phyloP scores from a whole-genome alignment of 1,284 basidiomycete genomes.

The Wallemia hederae region DNA sequence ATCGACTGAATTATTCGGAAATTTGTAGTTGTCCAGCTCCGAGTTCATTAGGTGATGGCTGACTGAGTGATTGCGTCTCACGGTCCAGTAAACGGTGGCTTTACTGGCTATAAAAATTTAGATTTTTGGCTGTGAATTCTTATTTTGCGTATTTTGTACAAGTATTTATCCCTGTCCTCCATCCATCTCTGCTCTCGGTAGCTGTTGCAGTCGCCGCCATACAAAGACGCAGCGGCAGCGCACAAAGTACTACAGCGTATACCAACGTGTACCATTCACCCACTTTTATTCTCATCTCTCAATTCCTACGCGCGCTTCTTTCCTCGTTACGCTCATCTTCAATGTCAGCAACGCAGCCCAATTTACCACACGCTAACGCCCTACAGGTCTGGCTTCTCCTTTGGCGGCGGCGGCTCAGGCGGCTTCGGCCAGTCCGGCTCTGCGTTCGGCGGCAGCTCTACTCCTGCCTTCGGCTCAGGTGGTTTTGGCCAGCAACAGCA shows the following conservation, averaged over 20 bases:
- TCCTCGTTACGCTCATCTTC: not conserved
- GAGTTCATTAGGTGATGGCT: not conserved
- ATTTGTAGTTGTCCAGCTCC: not conserved
- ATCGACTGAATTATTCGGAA: not conserved
- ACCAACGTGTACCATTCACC: too few species aligned
- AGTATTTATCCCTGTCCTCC: too few species aligned
- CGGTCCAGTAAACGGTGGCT: too few species aligned
- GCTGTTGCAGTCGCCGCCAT: too few species aligned
- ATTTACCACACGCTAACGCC: not conserved
- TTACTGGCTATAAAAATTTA: too few species aligned
- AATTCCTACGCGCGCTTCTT: not conserved
- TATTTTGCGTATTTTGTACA: too few species aligned
- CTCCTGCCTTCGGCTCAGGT: not conserved
- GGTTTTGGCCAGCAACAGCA: not conserved
- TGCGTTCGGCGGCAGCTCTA: not conserved
- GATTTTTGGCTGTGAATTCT: too few species aligned
- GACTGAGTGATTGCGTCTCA: too few species aligned
- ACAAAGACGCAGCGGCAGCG: too few species aligned
- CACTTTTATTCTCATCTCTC: not conserved
- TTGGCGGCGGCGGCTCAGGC: not conserved
- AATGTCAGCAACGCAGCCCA: not conserved
- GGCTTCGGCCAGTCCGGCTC: not conserved
- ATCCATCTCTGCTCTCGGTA: too few species aligned
- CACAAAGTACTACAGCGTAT: too few species aligned
- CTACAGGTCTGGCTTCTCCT: not conserved